phyloP scores from a whole-genome alignment of 2,329 filamentous ascomycete species.

The Trichophyton benhamiae region DNA sequence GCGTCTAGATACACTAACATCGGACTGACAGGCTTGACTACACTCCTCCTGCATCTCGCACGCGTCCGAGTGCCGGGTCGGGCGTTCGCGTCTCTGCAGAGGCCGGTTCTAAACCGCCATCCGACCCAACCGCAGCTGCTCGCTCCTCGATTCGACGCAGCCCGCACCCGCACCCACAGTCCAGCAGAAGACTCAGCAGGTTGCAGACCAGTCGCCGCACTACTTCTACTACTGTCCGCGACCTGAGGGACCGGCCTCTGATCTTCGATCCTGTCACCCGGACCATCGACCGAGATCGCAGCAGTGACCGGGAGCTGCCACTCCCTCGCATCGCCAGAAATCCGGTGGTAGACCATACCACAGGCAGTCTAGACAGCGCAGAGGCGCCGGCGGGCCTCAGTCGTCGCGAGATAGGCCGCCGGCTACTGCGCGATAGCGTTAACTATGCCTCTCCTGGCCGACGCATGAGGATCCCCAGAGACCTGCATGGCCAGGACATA shows the following conservation, averaged over 20 bases:
- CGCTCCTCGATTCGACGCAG: slow-evolving; percentile 44
- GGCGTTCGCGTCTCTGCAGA: slow-evolving; percentile 25
- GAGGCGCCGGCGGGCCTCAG: slow-evolving; percentile 15
- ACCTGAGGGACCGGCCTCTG: not conserved
- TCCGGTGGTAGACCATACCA: not conserved
- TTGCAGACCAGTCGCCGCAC: not conserved
- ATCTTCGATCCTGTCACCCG: not conserved
- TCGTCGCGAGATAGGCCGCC: slow-evolving; percentile 25
- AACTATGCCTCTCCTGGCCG: slow-evolving; percentile 24
- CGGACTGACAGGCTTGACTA: slow-evolving; percentile 3
- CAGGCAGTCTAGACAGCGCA: slow-evolving; percentile 2
- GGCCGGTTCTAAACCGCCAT: slow-evolving; percentile 25
- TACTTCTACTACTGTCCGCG: too few species aligned
- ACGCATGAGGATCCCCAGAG: slow-evolving; percentile 27
- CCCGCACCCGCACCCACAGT: not conserved
- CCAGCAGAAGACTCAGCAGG: not conserved
- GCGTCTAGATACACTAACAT: not conserved
- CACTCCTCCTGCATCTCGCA: slow-evolving; percentile 12
- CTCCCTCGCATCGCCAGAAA: not conserved
- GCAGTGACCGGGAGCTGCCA: not conserved
- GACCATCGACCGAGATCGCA: not conserved
- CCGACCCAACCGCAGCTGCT: slow-evolving; percentile 39
- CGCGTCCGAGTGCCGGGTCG: slow-evolving; percentile 11
- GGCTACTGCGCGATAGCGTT: slow-evolving; percentile 25
- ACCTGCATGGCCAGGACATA: slow-evolving; percentile 24